Percentiles rank a stretch among this genome's conserved stretches.
Conservation (phyloP, 148 eudicot species). For the Rhododendron molle region DNA sequence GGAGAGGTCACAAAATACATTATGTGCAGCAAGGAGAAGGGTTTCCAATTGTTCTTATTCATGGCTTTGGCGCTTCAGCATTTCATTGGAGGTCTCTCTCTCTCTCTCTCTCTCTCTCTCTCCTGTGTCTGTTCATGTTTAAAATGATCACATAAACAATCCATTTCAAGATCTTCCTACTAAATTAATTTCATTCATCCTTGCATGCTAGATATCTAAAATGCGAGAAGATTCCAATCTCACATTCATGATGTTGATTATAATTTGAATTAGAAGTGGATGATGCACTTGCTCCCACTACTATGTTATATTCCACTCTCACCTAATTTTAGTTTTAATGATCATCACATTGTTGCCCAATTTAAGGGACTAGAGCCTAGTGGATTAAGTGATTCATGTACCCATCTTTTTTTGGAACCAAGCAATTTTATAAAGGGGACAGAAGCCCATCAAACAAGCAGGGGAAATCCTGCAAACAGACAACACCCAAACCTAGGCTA, state of each 20-base stretch:
- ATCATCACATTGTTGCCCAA: background rate
- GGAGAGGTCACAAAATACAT: constrained; percentile 88
- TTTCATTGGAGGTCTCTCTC: constrained; percentile 85
- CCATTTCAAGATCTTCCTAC: background rate
- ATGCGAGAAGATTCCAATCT: background rate
- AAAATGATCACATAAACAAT: background rate
- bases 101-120: background rate
- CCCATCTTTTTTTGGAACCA: no score
- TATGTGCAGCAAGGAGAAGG: constrained; percentile 92
- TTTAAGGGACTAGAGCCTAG: background rate
- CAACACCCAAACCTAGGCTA: no score
- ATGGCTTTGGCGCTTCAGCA: constrained; percentile 99
- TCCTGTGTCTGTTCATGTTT: constrained; percentile 6
- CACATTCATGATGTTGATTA: background rate
- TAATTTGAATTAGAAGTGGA: background rate
- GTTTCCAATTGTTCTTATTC: constrained; percentile 74
- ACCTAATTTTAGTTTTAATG: background rate
- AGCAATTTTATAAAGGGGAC: no score
- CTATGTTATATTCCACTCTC: background rate
- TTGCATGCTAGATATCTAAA: background rate
- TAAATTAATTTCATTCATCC: background rate
- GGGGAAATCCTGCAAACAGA: no score
- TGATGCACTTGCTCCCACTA: background rate
- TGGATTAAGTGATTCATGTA: background rate
- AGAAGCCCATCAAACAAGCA: no score